Conservation (phyloP, 305 asterid genomes). For the Fraxinus xanthoxyloides region DNA sequence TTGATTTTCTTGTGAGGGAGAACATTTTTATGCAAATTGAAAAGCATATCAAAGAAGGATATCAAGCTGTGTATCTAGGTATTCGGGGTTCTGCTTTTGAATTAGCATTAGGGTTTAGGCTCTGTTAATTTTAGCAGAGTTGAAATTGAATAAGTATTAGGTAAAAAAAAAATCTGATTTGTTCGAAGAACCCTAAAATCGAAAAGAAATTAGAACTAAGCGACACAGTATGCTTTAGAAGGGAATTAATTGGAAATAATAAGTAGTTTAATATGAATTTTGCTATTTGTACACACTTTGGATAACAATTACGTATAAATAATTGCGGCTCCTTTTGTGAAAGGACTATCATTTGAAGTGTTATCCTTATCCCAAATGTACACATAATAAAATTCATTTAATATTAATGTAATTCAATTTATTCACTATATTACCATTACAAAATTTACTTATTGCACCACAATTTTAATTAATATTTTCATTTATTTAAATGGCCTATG, state of each 20-base stretch:
- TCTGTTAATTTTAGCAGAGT: neutral
- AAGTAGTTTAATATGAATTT: no score
- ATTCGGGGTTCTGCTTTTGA: neutral
- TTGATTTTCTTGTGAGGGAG: constrained; percentile 9
- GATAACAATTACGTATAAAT: no score
- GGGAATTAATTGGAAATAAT: neutral
- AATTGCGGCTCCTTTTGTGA: no score
- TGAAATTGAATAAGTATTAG: neutral
- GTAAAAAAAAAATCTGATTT: neutral
- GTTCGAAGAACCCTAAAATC: neutral
- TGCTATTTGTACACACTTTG: no score
- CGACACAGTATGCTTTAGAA: neutral
- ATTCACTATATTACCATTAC: no score
- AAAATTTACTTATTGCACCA: no score
- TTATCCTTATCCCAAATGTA: no score
- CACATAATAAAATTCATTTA: no score
- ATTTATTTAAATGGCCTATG: no score
- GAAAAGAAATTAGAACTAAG: neutral
- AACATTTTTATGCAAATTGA: neutral
- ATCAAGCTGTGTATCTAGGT: neutral
- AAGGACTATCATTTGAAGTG: no score
- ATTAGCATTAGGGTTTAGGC: neutral
- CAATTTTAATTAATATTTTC: no score
- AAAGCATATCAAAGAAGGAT: neutral
- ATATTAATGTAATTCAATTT: no score